phyloP scores from a whole-genome alignment of 441 rosid species.

The Metrosideros polymorpha region DNA sequence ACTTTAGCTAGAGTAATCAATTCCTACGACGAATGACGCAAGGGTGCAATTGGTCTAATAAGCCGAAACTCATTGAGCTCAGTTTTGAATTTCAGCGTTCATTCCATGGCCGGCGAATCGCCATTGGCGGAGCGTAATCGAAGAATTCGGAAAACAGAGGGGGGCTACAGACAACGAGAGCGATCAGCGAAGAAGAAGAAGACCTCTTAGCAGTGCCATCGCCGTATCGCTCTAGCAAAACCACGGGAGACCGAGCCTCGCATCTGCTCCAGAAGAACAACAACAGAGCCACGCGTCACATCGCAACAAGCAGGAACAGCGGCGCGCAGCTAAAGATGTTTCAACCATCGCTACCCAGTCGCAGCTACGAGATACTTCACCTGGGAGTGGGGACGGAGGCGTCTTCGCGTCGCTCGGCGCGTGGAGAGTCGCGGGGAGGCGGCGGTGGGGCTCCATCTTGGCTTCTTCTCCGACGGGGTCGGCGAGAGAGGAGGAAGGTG shows the following conservation, averaged over 20 bases:
- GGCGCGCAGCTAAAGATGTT: not conserved
- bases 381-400: not conserved
- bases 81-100: not conserved
- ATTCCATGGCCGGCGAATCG: too few species aligned
- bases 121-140: not conserved
- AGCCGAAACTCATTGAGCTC: not conserved
- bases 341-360: not conserved
- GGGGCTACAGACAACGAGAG: not conserved
- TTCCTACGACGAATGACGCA: not conserved
- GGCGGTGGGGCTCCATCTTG: not conserved
- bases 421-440: not conserved
- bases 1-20: not conserved
- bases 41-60: not conserved
- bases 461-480: not conserved
- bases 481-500: not conserved
- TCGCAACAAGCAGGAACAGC: not conserved
- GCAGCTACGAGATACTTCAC: not conserved
- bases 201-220: conserved; percentile 79
- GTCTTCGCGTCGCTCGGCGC: not conserved
- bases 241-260: conserved; percentile 10
- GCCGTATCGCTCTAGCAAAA: conserved; percentile 77
- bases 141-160: not conserved
- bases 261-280: conserved; percentile 9
- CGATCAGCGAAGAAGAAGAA: not conserved
- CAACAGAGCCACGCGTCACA: not conserved